Conservation (phyloP, 768 basidiomycete species). For the Clitopilus passeckerianus region DNA sequence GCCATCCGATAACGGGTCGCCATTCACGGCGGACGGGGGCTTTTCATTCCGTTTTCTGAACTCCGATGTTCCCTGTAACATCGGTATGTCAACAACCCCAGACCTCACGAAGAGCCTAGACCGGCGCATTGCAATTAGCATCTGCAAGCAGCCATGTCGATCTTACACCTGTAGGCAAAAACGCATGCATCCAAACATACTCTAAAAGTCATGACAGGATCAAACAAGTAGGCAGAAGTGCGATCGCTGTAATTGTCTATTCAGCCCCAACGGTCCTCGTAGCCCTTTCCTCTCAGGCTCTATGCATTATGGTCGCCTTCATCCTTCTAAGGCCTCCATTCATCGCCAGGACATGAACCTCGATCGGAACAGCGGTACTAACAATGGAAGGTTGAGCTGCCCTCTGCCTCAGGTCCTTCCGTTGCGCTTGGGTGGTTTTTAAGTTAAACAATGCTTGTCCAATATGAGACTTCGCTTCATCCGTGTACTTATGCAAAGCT, state of each 20-base stretch:
- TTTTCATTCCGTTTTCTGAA: no score
- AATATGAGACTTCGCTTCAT: slow-evolving; percentile 40
- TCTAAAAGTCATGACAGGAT: no score
- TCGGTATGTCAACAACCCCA: no score
- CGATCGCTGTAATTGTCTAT: not conserved
- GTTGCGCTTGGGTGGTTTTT: slow-evolving; percentile 41
- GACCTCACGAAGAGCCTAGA: no score
- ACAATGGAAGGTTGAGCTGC: slow-evolving; percentile 43
- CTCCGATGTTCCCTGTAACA: no score
- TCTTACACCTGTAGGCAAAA: no score
- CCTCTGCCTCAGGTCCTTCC: slow-evolving; percentile 47
- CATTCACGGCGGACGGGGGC: no score
- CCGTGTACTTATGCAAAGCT: slow-evolving; percentile 35
- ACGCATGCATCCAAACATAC: no score
- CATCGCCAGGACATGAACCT: slow-evolving; percentile 51
- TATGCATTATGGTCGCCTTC: slow-evolving; percentile 27
- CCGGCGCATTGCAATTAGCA: no score
- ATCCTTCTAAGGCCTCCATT: slow-evolving; percentile 36
- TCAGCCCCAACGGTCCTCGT: slow-evolving; percentile 10
- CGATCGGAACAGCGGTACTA: slow-evolving; percentile 38
- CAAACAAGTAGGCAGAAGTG: no score
- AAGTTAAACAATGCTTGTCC: slow-evolving; percentile 39
- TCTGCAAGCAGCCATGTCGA: no score
- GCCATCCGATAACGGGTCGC: no score
- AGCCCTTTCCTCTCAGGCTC: slow-evolving; percentile 25